Conservation (phyloP, 2,329 filamentous ascomycete species). For the Dactylellina leptospora region DNA sequence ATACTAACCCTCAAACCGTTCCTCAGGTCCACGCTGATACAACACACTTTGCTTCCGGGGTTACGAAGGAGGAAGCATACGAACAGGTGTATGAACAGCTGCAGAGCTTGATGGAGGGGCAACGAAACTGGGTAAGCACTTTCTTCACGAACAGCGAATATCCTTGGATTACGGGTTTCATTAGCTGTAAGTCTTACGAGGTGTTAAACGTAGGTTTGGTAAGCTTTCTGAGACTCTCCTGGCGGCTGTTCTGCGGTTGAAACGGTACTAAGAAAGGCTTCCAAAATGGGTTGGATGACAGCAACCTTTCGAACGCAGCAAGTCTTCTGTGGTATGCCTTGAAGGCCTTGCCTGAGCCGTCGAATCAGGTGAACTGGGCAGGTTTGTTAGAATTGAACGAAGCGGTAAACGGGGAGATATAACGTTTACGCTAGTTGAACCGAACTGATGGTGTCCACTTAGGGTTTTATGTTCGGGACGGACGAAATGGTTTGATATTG, state of each 20-base stretch:
- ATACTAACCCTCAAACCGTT: too few species aligned
- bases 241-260: neutral
- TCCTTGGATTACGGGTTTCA: constrained; percentile 39
- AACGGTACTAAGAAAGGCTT: neutral
- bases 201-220: neutral
- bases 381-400: constrained; percentile 61
- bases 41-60: constrained; percentile 73
- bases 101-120: constrained; percentile 73
- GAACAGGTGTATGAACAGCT: constrained; percentile 77
- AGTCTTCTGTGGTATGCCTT: constrained; percentile 82
- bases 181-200: constrained; percentile 48
- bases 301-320: constrained; percentile 79
- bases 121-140: constrained; percentile 77
- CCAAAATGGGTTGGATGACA: constrained; percentile 61
- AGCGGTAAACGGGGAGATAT: too few species aligned
- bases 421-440: too few species aligned
- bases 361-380: constrained; percentile 78
- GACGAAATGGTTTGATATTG: constrained; percentile 70
- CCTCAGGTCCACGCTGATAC: constrained; percentile 82
- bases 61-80: constrained; percentile 77
- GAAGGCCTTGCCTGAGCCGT: constrained; percentile 74
- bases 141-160: neutral
- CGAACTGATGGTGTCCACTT: constrained; percentile 17
- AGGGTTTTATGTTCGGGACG: constrained; percentile 79
- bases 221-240: constrained; percentile 29